Evolutionary conservation across 306 rosid genomes (phyloP).

Genomic region (Lathyrus oleraceus): DNA sequence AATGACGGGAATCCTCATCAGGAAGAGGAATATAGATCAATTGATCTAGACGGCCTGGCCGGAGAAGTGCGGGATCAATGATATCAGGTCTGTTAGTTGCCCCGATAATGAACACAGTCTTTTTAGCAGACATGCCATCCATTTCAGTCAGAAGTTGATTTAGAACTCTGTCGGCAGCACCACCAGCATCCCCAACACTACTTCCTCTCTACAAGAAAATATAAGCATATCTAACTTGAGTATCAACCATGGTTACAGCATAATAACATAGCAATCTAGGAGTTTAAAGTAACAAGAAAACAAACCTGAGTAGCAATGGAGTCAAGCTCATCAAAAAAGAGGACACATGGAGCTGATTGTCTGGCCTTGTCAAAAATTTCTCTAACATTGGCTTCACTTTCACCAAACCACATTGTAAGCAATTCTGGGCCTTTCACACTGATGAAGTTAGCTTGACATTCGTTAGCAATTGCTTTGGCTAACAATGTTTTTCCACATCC

Average conservation of each 20-base stretch:
- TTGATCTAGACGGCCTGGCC: constrained; percentile 64
- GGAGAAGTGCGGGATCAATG: constrained; percentile 61
- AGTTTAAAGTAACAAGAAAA: constrained; percentile 24
- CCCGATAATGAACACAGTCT: constrained; percentile 61
- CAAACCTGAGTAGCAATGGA: constrained; percentile 63
- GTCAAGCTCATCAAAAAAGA: constrained; percentile 66
- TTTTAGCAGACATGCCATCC: constrained; percentile 62
- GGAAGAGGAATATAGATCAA: constrained; percentile 67
- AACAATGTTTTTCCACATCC: constrained; percentile 64
- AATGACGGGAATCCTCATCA: constrained; percentile 56
- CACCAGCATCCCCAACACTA: constrained; percentile 59
- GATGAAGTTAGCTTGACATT: constrained; percentile 64
- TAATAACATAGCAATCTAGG: background rate
- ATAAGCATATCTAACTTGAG: background rate
- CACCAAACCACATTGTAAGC: constrained; percentile 69
- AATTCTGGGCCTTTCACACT: constrained; percentile 60
- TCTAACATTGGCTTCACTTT: constrained; percentile 68
- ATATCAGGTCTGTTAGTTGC: constrained; percentile 64
- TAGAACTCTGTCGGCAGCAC: constrained; percentile 59
- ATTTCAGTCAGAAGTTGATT: constrained; percentile 63
- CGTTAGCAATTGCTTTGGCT: constrained; percentile 64
- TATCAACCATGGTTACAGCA: background rate
- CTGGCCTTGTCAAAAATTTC: constrained; percentile 65
- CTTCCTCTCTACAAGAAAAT: constrained; percentile 49
- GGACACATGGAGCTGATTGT: constrained; percentile 60